phyloP scores from a whole-genome alignment of 1,284 basidiomycete genomes.

The Inonotus obliquus region DNA sequence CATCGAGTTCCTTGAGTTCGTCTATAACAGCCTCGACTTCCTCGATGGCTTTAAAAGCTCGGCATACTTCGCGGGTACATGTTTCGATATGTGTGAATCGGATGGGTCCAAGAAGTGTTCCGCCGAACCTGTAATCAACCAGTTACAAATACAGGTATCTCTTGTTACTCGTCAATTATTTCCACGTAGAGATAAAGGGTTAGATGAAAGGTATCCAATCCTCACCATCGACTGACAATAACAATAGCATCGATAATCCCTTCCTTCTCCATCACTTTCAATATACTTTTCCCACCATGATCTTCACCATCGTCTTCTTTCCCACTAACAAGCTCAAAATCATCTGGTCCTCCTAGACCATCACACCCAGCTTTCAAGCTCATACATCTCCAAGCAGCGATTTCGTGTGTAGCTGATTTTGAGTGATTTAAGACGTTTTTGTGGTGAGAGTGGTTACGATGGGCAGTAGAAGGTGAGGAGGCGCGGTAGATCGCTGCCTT shows the following conservation, averaged over 20 bases:
- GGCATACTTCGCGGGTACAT: conserved; percentile 69
- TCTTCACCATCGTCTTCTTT: conserved; percentile 70
- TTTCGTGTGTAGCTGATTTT: conserved; percentile 62
- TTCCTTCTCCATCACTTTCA: conserved; percentile 67
- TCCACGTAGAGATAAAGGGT: not conserved
- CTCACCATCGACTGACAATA: conserved; percentile 71
- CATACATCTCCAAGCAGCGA: conserved; percentile 74
- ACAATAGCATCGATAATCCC: conserved; percentile 62
- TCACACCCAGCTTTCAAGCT: conserved; percentile 58
- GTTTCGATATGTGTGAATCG: conserved; percentile 78
- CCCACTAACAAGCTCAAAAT: conserved; percentile 60
- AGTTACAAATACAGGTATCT: not conserved
- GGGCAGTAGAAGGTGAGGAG: conserved; percentile 43
- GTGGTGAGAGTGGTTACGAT: conserved; percentile 42
- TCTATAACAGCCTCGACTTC: conserved; percentile 56
- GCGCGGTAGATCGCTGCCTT: conserved; percentile 56
- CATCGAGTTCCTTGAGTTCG: conserved; percentile 58
- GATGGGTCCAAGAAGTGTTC: conserved; percentile 61
- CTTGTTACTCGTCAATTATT: not conserved
- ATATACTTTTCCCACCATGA: conserved; percentile 57
- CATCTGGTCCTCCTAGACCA: conserved; percentile 60
- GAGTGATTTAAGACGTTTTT: conserved; percentile 47
- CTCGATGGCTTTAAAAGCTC: conserved; percentile 57
- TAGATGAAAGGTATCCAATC: conserved; percentile 7
- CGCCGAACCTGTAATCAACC: conserved; percentile 60